These are phyloP conservation scores for Diplodia sapinea DNA, from an alignment of 2,329 filamentous ascomycete genomes.

Conservation along the genomic window DNA sequence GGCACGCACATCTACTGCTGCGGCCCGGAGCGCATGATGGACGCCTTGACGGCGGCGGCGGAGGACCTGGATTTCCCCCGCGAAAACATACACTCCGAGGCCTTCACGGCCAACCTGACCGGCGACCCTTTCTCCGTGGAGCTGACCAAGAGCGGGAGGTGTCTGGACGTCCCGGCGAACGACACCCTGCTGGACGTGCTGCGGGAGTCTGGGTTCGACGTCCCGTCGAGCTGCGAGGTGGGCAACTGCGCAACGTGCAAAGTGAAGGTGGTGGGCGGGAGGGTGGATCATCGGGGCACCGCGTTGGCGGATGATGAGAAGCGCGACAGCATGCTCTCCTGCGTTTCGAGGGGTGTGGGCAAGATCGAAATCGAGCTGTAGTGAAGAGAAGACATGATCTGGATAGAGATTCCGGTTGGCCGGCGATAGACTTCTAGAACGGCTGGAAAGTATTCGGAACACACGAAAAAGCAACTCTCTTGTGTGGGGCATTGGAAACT, in stretches of 20 bases:
- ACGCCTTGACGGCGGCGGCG: slow-evolving; percentile 54
- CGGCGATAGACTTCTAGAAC: not conserved
- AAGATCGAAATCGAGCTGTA: slow-evolving; percentile 43
- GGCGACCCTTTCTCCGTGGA: slow-evolving; percentile 67
- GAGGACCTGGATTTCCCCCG: slow-evolving; percentile 52
- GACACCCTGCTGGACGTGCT: slow-evolving; percentile 52
- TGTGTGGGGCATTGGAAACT: too few relatives aligned
- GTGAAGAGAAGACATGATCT: not conserved
- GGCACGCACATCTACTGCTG: slow-evolving; percentile 67
- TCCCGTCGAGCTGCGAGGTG: slow-evolving; percentile 52
- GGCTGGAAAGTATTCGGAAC: too few relatives aligned
- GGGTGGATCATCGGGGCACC: slow-evolving; percentile 50
- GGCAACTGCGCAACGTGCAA: slow-evolving; percentile 54
- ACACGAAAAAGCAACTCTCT: too few relatives aligned
- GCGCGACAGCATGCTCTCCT: slow-evolving; percentile 44
- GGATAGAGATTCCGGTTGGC: not conserved
- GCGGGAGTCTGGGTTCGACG: slow-evolving; percentile 51
- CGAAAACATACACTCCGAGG: slow-evolving; percentile 65
- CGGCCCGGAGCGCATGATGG: slow-evolving; percentile 64
- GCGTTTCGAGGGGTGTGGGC: slow-evolving; percentile 47
- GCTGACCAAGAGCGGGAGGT: slow-evolving; percentile 52
- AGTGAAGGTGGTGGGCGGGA: slow-evolving; percentile 47
- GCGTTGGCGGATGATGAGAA: slow-evolving; percentile 48
- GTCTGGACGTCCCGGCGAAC: slow-evolving; percentile 53
- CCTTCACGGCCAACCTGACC: slow-evolving; percentile 59